phyloP scores from a whole-genome alignment of 371 early-diverging fungal genomes.

The Apophysomyces variabilis region DNA sequence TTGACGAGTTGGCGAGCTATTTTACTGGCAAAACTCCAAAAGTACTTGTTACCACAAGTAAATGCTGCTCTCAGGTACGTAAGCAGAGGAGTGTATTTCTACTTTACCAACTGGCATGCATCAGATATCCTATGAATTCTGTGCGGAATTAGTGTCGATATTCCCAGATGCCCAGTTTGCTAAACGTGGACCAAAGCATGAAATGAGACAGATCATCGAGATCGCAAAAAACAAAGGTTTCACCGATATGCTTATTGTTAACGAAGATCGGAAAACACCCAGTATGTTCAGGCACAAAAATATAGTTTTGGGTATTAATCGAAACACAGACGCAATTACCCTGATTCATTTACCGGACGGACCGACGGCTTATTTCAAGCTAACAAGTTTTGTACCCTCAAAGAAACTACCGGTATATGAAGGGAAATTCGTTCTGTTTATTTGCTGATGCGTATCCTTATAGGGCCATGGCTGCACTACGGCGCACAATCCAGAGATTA shows the following conservation, averaged over 20 bases:
- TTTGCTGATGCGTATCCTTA: not conserved
- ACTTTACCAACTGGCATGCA: not conserved
- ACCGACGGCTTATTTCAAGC: conserved; percentile 96
- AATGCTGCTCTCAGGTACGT: conserved; percentile 55
- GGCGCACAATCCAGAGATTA: conserved; percentile 94
- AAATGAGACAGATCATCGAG: conserved; percentile 90
- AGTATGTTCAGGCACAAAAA: conserved; percentile 58
- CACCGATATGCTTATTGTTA: conserved; percentile 91
- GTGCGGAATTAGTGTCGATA: conserved; percentile 86
- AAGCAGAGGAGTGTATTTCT: not conserved
- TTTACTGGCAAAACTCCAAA: conserved; percentile 91
- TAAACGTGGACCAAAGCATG: conserved; percentile 86
- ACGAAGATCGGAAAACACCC: conserved; percentile 90
- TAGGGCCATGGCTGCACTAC: conserved; percentile 85
- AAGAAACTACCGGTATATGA: conserved; percentile 75
- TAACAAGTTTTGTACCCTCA: conserved; percentile 78
- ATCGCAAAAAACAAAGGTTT: conserved; percentile 87
- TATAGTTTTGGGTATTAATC: not conserved
- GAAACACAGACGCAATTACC: conserved; percentile 77
- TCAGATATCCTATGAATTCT: conserved; percentile 78
- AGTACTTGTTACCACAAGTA: conserved; percentile 93
- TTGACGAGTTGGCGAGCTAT: conserved; percentile 93
- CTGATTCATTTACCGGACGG: conserved; percentile 96
- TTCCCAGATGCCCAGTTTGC: conserved; percentile 93
- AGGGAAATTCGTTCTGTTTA: not conserved